Evolutionary conservation across 176 grass and related monocot species (phyloP), one percentile per base, ranked within the genome.

Genomic region (Ensete ventricosum): DNA sequence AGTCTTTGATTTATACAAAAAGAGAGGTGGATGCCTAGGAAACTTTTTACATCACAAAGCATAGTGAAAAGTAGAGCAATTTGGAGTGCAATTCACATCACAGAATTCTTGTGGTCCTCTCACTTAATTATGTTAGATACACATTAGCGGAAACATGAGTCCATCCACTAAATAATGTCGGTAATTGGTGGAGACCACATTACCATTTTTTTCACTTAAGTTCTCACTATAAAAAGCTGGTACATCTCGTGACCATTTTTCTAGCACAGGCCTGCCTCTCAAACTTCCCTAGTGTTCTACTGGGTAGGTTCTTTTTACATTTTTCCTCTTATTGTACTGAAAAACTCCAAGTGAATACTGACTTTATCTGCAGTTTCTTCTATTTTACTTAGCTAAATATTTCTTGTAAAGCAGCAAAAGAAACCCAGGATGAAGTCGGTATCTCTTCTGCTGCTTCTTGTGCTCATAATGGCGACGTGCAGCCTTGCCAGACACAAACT

Each of bases 101-200:
- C 62, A 64, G 12, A 64, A 64, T 24, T 64, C 22, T 24, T 11
- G 62, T 64, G 62, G 34, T 49, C 66, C 66, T 19, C 66, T 69
- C 66, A n/a, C 27, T 8, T 26, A 14, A 7, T 1, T 69, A 19
- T 49, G 17, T 69, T 49, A 43, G 34, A 43, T 43, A 5, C 34
- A 69, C 62, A 75, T 54, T 74, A 66, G 79, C 64, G 70, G 71
- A 64, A 57, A 11, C 49, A 53, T 65, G 69, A 74, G 55, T 17
- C 58, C 59, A 73, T 54, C 20, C 55, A 71, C 62, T 64, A 24
- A 66, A 75, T 53, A 29, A 50, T 73, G 29, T 25, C 67, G 62
- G 54, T 34, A n/a, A 73, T 13, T 63, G 78, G 67, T 57, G 77
- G 76, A 69, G 43, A 79, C 77, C 64, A 34, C 64, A 79, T 25